Percentiles rank a stretch among this genome's conserved stretches.
Evolutionary conservation across 2,329 filamentous ascomycete genomes (phyloP).

Genomic region (Nemania diffusa): DNA sequence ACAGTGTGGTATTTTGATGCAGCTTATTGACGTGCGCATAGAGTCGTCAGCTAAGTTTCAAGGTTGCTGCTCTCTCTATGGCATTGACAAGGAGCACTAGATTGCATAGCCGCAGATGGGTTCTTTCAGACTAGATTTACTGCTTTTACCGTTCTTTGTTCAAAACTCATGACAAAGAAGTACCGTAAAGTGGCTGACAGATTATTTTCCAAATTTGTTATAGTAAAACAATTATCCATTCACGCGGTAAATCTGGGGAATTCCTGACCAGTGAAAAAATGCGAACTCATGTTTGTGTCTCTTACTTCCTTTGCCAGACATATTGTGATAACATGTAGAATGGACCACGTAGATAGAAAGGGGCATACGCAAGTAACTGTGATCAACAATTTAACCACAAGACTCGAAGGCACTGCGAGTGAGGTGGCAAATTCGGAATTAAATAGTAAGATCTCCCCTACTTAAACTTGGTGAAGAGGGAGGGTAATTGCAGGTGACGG

Average conservation of each 20-base stretch:
- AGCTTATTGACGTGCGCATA: not conserved
- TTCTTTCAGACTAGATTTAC: conserved; percentile 18
- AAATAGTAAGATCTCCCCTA: not conserved
- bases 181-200: not conserved
- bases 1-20: not conserved
- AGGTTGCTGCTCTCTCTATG: conserved; percentile 1
- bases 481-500: conserved; percentile 16
- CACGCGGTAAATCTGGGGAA: not conserved
- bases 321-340: not conserved
- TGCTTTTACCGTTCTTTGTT: conserved; percentile 26
- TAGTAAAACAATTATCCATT: not conserved
- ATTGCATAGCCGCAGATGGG: not conserved
- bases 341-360: not conserved
- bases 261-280: not conserved
- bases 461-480: not conserved
- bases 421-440: not conserved
- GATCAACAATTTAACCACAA: not conserved
- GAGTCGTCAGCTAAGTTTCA: not conserved
- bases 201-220: not conserved
- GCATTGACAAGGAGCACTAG: conserved; percentile 28
- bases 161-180: conserved; percentile 24
- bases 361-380: not conserved
- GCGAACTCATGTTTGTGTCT: not conserved
- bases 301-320: not conserved
- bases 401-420: not conserved